Evolutionary conservation across 2,329 filamentous ascomycete genomes (phyloP).

Genomic region (Lecanicillium sp.): DNA sequence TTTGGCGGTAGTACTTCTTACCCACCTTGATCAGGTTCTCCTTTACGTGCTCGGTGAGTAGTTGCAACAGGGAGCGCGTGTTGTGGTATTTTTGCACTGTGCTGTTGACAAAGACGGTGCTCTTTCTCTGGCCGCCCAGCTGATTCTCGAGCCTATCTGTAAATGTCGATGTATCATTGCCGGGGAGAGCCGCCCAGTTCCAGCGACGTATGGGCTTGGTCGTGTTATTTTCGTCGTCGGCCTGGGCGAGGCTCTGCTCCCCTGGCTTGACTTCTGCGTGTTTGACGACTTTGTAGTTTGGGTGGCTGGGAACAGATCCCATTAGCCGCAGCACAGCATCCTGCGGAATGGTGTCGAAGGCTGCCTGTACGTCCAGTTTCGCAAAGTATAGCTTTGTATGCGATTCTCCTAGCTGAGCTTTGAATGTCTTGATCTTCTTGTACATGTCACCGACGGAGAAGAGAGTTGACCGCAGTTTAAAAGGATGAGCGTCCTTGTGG

Average conservation of each 20-base stretch:
- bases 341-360: conserved; percentile 95
- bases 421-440: conserved; percentile 62
- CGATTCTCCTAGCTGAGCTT: conserved; percentile 33
- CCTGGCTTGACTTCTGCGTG: conserved; percentile 63
- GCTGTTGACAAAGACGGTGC: conserved; percentile 72
- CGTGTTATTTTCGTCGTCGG: conserved; percentile 13
- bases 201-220: conserved; percentile 21
- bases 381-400: conserved; percentile 65
- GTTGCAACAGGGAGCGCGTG: conserved; percentile 53
- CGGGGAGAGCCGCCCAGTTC: conserved; percentile 27
- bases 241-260: conserved; percentile 15
- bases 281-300: conserved; percentile 62
- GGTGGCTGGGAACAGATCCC: conserved; percentile 43
- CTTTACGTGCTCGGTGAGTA: conserved; percentile 73
- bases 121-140: conserved; percentile 38
- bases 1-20: conserved; percentile 82
- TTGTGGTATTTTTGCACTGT: conserved; percentile 50
- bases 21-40: conserved; percentile 83
- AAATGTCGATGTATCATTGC: conserved; percentile 30
- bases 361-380: conserved; percentile 85
- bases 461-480: conserved; percentile 67
- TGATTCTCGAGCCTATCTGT: neutral
- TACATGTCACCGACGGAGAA: conserved; percentile 80
- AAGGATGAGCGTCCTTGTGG: conserved; percentile 42
- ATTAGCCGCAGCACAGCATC: conserved; percentile 62